Base-by-base conservation (phyloP, 768 basidiomycete species). In the Mycena olivaceomarginata region DNA sequence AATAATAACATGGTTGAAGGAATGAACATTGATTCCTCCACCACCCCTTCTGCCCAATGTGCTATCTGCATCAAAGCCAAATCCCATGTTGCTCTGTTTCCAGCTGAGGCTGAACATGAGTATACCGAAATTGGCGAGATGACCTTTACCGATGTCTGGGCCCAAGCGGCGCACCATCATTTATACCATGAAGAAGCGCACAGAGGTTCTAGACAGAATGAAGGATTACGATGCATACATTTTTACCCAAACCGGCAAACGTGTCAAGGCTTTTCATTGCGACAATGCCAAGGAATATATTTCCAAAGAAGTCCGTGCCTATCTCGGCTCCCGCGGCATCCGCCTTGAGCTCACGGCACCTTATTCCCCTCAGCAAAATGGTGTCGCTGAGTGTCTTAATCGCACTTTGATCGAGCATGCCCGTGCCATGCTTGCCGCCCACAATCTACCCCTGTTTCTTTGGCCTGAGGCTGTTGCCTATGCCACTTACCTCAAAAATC, bases 401-500 rank as follows among this genome's bases (percentile, higher is more conserved):
- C 25, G 25, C 25, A 25, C 25, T 25, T 25, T 25, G 25, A 25
- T 25, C 25, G 2, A 25, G 25, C 25, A 25, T 25, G 25, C 25
- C 25, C 25, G 25, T 25, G 25, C 25, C 25, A 25, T 25, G 25
- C 25, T 25, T 25, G 2, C 25, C 25, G 25, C 2, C 25, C 25
- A 25, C 2, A 65, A 79, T 39, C 37, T 83, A 53, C 37, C 63
- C 65, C 3, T 53, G 9, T 74, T 67, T 41, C 79, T 83, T 13
- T 83, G 82, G 82, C 78, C 77, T 1, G 72, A 82, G 51, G 81
- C 80, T 0, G 66, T 46, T 5, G 3, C 78, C 78, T 72, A 77
- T 43, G 85, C 81, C 1, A 73, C 67, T 25, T 84, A 83, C 41
- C 46, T 86, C 0, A 51, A 74, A 9, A 85, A 85, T 65, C 40